phyloP scores from a whole-genome alignment of 345 rosid genomes.

The Aquilaria malaccensis region DNA sequence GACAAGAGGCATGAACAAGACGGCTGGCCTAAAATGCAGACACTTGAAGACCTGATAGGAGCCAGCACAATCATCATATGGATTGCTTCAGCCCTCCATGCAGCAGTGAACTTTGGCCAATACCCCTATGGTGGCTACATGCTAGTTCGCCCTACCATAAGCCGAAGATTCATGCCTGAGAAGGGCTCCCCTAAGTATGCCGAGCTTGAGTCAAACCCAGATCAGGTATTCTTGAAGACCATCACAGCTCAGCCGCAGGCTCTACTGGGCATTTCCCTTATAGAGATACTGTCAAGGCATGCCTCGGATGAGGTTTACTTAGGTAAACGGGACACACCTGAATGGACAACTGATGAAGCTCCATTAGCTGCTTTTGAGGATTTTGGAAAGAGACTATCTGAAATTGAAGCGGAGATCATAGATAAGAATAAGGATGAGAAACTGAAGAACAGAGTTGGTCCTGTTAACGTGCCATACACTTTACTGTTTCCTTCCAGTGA shows the following conservation, averaged over 20 bases:
- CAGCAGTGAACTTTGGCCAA: conserved; percentile 65
- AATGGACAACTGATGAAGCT: conserved; percentile 48
- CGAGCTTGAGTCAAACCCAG: conserved; percentile 40
- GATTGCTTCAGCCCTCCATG: conserved; percentile 73
- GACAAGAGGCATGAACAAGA: conserved; percentile 56
- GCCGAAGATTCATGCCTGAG: conserved; percentile 50
- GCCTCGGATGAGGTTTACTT: conserved; percentile 53
- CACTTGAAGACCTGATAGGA: conserved; percentile 34
- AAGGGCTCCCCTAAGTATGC: conserved; percentile 43
- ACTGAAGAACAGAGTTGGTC: conserved; percentile 49
- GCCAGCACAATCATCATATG: conserved; percentile 65
- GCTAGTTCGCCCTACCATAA: conserved; percentile 53
- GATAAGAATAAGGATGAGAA: conserved; percentile 25
- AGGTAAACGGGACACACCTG: conserved; percentile 41
- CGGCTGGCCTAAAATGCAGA: conserved; percentile 71
- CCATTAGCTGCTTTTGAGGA: conserved; percentile 34
- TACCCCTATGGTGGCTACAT: conserved; percentile 62
- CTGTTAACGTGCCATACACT: conserved; percentile 46
- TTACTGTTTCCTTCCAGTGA: conserved; percentile 39
- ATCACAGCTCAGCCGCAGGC: conserved; percentile 42
- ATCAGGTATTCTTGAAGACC: conserved; percentile 41
- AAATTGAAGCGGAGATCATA: conserved; percentile 36
- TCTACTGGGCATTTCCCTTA: conserved; percentile 35
- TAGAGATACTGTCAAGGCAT: conserved; percentile 57
- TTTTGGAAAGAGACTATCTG: conserved; percentile 34